Base-by-base conservation (phyloP, 306 rosid species). In the Trifolium fragiferum region DNA sequence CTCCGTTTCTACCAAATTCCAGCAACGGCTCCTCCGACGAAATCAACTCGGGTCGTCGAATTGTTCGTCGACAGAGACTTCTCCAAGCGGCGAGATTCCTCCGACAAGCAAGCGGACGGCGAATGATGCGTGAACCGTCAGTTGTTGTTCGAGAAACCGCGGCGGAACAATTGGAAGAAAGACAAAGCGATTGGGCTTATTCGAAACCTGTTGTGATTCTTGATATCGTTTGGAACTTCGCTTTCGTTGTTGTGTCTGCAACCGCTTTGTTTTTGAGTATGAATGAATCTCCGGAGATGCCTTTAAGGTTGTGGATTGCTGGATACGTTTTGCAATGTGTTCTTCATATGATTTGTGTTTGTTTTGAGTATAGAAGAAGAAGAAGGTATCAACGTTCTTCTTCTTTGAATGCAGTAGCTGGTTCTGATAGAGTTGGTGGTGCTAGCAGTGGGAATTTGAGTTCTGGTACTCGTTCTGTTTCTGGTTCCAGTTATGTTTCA, bases 141-240 rank as follows among this genome's bases (percentile, higher is more conserved):
- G 87, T 93, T 87, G 37, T 86, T 35, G 98, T 93, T 19, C 85
- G 98, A 0, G 98, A 93, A 85, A 78, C 92, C 0, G 98, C 98
- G 13, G 98, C 98, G 37, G 98, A 91, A 82, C 98, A 93, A 65
- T 70, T 93, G 80, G 97, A 93, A 86, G 97, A 89, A 87, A 65
- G 96, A 68, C 98, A 93, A 88, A 89, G 94, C 81, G 98, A 93
- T 83, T 93, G 98, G 98, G 98, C 98, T 10, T 91, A 91, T 70
- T 93, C 98, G 14, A 93, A 88, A 77, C 98, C 98, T 8, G 88
- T 93, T 32, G 97, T 93, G 50, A 86, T 93, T 19, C 90, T 93
- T 18, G 98, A 93, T 50, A 72, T 91, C 73, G 72, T 93, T 6
- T 93, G 98, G 98, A 93, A 93, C 78, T 84, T 91, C 62, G 86